Conservation (phyloP, 148 eudicot genomes). For the Fagopyrum tataricum region DNA sequence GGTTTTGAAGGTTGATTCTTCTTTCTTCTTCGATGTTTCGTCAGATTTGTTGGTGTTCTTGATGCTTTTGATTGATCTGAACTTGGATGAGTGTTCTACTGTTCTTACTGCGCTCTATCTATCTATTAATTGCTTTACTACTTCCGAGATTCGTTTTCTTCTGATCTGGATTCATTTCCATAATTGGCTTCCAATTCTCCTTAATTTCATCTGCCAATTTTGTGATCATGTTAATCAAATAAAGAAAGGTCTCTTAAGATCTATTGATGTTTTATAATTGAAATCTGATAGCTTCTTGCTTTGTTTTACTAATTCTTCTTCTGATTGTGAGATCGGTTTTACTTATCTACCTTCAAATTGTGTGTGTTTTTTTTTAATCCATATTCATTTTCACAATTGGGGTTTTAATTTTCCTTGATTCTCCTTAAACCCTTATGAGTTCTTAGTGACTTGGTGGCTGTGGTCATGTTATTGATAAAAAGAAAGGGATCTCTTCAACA, state of each 20-base stretch:
- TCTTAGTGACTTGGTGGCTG: background rate
- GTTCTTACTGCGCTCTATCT: too few species aligned
- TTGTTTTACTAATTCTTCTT: background rate
- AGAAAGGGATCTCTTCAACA: background rate
- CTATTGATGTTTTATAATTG: background rate
- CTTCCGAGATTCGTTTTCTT: too few species aligned
- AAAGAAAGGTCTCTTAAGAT: background rate
- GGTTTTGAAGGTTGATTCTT: slow-evolving; percentile 64
- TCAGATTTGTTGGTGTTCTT: background rate
- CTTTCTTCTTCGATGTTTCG: background rate
- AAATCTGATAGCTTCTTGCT: background rate
- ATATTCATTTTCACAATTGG: background rate
- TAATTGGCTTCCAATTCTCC: too few species aligned
- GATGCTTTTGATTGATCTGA: background rate
- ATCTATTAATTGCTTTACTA: too few species aligned
- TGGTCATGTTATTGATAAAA: background rate
- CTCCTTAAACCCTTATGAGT: background rate
- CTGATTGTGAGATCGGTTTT: slow-evolving; percentile 7
- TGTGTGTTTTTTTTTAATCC: background rate
- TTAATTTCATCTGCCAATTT: too few species aligned
- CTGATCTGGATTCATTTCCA: too few species aligned
- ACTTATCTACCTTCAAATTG: background rate
- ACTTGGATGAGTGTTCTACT: too few species aligned
- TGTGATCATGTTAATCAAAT: too few species aligned
- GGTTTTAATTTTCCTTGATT: background rate